Evolutionary conservation across 441 rosid species (phyloP), one percentile per base, ranked within the genome.

Genomic region (Euphorbia schlechtendalii): DNA sequence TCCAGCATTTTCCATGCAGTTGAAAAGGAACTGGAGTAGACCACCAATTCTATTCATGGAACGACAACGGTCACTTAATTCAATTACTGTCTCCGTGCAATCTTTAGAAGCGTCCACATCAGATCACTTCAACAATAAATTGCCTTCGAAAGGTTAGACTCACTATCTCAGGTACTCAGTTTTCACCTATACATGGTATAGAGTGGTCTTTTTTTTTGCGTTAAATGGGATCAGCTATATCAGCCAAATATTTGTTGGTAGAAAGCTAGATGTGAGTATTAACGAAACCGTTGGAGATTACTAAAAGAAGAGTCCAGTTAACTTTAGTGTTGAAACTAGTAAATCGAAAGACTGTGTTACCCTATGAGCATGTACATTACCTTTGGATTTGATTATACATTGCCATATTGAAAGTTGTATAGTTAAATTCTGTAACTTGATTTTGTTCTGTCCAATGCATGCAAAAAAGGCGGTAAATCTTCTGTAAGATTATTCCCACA

Each of bases 71-170:
- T 75, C 83, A 51, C 70, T 82, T 63, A 72, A 45, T 66, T 72
- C 81, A 17, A 74, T 80, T 70, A 65, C 77, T 71, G 85, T 84
- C 77, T 83, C 97, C 43, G 72, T 77, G 64, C 77, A 83, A 56
- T 81, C 87, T 13, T 54, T 76, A 52, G 78, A 81, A 62, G 63
- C 77, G 54, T 78, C 87, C 2, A 62, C 73, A 41, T 61, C 77
- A 64, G 74, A 72, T 55, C 73, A 61, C 24, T 64, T 79, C 51
- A 74, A 80, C 56, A 90, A 90, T 69, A 60, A 67, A 5, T 46
- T 65, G 56, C 96, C 98, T 20, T 83, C 91, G 41, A 75, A 81
- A 81, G 98, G 98, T 89, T 46, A 54, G 49, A 22, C 63, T 60
- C 24, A 20, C 27, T 43, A 12, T 34, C 20, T 49, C 12, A 40